phyloP scores from a whole-genome alignment of 2,329 filamentous ascomycete genomes.

The Biscogniauxia mediterranea region DNA sequence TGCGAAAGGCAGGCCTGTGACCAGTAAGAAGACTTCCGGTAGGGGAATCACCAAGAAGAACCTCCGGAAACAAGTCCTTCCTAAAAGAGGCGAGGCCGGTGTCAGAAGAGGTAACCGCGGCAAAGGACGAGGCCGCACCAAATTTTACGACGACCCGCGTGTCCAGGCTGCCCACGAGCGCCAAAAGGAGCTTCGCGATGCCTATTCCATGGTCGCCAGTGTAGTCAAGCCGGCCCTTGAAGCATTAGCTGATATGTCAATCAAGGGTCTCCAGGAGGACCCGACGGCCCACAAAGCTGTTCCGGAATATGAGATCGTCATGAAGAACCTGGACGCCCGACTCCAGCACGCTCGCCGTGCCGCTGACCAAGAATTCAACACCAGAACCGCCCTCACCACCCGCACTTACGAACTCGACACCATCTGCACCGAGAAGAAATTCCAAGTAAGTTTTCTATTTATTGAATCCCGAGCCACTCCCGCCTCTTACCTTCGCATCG shows the following conservation, averaged over 20 bases:
- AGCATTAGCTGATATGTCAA: conserved; percentile 60
- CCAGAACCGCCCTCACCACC: conserved; percentile 32
- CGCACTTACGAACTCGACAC: conserved; percentile 35
- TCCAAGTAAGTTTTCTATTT: conserved; percentile 36
- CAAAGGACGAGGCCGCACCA: conserved; percentile 46
- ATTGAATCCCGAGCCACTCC: conserved; percentile 3
- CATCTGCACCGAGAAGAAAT: conserved; percentile 39
- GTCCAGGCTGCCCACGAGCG: conserved; percentile 61
- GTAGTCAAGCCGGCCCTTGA: conserved; percentile 63
- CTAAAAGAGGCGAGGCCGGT: conserved; percentile 10
- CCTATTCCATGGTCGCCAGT: conserved; percentile 61
- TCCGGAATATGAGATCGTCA: conserved; percentile 51
- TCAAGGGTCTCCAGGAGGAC: conserved; percentile 56
- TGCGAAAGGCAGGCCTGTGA: conserved; percentile 26
- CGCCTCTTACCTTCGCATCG: conserved; percentile 4
- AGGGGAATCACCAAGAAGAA: conserved; percentile 26
- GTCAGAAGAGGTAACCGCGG: conserved; percentile 32
- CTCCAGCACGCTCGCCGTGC: conserved; percentile 31
- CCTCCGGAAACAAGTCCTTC: conserved; percentile 16
- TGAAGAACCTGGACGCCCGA: conserved; percentile 49
- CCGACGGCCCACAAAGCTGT: conserved; percentile 52
- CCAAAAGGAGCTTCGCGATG: conserved; percentile 64
- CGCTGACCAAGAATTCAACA: conserved; percentile 33
- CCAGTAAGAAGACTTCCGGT: conserved; percentile 19
- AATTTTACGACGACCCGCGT: conserved; percentile 53